These are phyloP conservation scores for Leucocoprinus leucothites DNA, from an alignment of 768 basidiomycete species.

Conservation along the genomic window DNA sequence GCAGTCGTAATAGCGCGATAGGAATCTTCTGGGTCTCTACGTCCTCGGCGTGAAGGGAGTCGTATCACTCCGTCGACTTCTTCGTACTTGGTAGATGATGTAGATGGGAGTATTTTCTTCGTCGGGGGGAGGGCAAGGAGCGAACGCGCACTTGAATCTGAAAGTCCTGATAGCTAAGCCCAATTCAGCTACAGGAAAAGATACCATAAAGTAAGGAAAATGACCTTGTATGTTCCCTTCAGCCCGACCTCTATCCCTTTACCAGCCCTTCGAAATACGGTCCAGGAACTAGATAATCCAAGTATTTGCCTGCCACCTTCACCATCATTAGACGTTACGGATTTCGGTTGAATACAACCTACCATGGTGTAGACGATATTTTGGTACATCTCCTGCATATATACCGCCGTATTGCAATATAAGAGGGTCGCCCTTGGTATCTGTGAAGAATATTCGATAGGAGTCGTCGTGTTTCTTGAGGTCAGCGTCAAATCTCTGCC, in stretches of 20 bases:
- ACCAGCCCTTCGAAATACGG: slow-evolving; percentile 39
- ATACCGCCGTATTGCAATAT: slow-evolving; percentile 69
- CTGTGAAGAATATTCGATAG: slow-evolving; percentile 52
- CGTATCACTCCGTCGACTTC: slow-evolving; percentile 69
- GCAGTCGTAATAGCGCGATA: slow-evolving; percentile 48
- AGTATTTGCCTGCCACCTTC: slow-evolving; percentile 61
- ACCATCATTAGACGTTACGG: slow-evolving; percentile 46
- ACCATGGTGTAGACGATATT: slow-evolving; percentile 59
- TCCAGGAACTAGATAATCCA: slow-evolving; percentile 53
- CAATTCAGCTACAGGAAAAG: slow-evolving; percentile 7
- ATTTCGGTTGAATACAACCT: slow-evolving; percentile 24
- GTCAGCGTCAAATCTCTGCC: background rate
- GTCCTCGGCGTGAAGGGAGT: slow-evolving; percentile 42
- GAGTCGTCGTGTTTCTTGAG: slow-evolving; percentile 17
- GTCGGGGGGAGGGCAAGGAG: slow-evolving; percentile 52
- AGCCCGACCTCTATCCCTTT: slow-evolving; percentile 59
- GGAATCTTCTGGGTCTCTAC: slow-evolving; percentile 28
- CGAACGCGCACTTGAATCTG: slow-evolving; percentile 52
- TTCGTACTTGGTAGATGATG: slow-evolving; percentile 40
- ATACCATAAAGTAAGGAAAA: slow-evolving; percentile 9
- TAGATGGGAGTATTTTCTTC: slow-evolving; percentile 39
- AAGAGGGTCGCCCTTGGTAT: slow-evolving; percentile 61
- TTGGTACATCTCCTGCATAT: slow-evolving; percentile 62
- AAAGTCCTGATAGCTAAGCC: slow-evolving; percentile 45
- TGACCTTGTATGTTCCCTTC: slow-evolving; percentile 41